Evolutionary conservation across 2,329 filamentous ascomycete species (phyloP), one percentile per base, ranked within the genome.

Genomic region (Talaromyces islandicus): DNA sequence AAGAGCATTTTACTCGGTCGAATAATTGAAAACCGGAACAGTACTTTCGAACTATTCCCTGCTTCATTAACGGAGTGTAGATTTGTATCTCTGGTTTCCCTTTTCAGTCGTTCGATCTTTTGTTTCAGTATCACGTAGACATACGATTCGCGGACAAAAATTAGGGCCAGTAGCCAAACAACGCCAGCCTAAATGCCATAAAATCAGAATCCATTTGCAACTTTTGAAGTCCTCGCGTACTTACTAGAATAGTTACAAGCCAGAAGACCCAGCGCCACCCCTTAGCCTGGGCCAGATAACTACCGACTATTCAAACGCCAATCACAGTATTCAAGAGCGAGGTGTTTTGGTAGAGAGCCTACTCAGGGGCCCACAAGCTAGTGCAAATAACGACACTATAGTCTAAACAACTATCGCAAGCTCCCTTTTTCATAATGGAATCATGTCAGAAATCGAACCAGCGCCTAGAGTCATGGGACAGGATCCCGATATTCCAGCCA

Each of bases 371-470:
- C 62, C 59, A 59, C 64, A 53, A 46, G 72, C 64, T 4, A 79
- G 81, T 1, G 81, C 80, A 0, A 83, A 65, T 4, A 83, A 68
- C 10, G 81, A 80, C 3, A 63, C 64, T 10, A 59, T 32, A 12
- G 73, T 73, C 69, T 77, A 80, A 29, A 77, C 66, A 1, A 80
- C 78, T 82, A 88, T 86, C 48, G 83, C 84, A 4, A 74, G 72
- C n/a, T 83, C 85, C 57, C 86, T 78, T 63, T 83, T 77, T 67
- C 86, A 82, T 58, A 82, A 81, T 0, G 70, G 68, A 51, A 88
- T 81, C 72, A 90, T 78, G 70, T 91, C 88, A 27, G 85, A 83
- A 48, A 91, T 86, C 1, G 85, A 83, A n/a, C 87, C 86, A 35
- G 85, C 85, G 6, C 87, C 88, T 64, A 88, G 86, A 0, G 86